These are phyloP conservation scores for Malus sylvestris DNA, from an alignment of 306 rosid genomes.

Conservation along the genomic window DNA sequence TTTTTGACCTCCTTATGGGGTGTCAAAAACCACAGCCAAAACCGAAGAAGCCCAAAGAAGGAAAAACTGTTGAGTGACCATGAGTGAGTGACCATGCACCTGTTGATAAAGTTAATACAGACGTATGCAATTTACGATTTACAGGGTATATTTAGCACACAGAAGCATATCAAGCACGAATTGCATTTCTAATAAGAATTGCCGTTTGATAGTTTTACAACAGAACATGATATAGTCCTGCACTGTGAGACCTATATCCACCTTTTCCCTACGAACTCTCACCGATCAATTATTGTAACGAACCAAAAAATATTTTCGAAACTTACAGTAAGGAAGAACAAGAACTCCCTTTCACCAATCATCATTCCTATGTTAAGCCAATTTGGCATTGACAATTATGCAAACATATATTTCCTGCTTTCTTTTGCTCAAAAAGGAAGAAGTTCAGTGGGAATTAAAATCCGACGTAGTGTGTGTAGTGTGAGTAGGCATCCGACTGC, in stretches of 20 bases:
- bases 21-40: background rate
- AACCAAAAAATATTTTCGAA: background rate
- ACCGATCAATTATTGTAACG: background rate
- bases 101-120: background rate
- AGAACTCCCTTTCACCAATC: background rate
- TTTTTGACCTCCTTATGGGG: too few relatives aligned
- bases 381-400: background rate
- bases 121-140: background rate
- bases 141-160: background rate
- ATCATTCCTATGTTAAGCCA: background rate
- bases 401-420: background rate
- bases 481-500: constrained; percentile 77
- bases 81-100: background rate
- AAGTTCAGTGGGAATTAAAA: constrained; percentile 25
- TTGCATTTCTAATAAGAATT: background rate
- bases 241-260: background rate
- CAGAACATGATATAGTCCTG: background rate
- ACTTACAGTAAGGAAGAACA: background rate
- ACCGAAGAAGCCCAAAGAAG: background rate
- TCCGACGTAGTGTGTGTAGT: constrained; percentile 68
- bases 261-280: background rate
- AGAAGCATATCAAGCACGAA: background rate
- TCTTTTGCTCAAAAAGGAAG: background rate
- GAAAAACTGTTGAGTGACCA: background rate
- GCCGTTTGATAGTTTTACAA: background rate